A percentile compares a stretch with the other conserved stretches of the same genome.
Conservation (phyloP, 2,329 filamentous ascomycete genomes). For the Curvularia eragrostidis region DNA sequence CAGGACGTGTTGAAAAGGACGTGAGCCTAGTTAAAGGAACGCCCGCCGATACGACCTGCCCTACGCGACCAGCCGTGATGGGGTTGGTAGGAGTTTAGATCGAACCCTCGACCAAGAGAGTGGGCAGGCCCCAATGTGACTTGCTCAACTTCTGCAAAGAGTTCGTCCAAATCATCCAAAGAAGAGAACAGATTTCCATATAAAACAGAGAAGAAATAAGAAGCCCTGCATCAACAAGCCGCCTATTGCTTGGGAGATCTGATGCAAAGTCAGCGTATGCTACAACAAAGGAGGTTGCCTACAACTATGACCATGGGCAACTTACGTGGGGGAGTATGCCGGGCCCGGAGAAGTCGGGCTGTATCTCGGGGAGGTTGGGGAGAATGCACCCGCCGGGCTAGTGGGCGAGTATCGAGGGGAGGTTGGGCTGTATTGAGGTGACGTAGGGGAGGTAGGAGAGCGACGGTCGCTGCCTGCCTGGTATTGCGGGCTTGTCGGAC, state of each 20-base stretch:
- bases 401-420: constrained; percentile 42
- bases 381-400: constrained; percentile 50
- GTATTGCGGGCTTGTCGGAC: constrained; percentile 69
- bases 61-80: constrained; percentile 25
- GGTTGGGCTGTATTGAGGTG: constrained; percentile 46
- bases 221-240: constrained; percentile 5
- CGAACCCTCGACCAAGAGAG: constrained; percentile 29
- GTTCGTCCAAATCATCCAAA: constrained; percentile 24
- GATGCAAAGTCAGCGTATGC: constrained; percentile 27
- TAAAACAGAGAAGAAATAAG: constrained; percentile 30
- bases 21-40: constrained; percentile 52
- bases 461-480: constrained; percentile 61
- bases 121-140: neutral
- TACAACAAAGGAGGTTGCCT: constrained; percentile 8
- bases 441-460: constrained; percentile 57
- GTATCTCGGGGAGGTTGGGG: constrained; percentile 53
- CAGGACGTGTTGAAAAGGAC: constrained; percentile 19
- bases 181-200: constrained; percentile 39
- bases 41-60: constrained; percentile 19
- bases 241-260: constrained; percentile 48
- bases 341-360: constrained; percentile 50
- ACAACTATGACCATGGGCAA: constrained; percentile 38
- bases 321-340: constrained; percentile 56
- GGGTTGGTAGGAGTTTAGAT: constrained; percentile 6
- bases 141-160: constrained; percentile 33